Conservation (phyloP, 2,329 filamentous ascomycete genomes). For the Sporothrix globosa region DNA sequence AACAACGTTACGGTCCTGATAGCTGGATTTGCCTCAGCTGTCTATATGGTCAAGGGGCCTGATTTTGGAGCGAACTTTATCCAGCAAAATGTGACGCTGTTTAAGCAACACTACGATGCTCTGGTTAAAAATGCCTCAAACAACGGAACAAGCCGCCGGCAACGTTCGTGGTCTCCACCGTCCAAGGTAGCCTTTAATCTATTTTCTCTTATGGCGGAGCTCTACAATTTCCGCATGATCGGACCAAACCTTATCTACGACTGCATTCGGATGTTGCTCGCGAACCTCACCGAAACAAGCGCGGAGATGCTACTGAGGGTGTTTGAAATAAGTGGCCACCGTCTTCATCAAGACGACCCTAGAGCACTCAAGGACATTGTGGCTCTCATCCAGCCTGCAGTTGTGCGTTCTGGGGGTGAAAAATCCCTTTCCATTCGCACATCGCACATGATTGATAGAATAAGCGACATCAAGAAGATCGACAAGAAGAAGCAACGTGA, state of each 20-base stretch:
- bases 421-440: conserved; percentile 80
- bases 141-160: conserved; percentile 33
- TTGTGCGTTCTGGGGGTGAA: conserved; percentile 65
- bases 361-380: conserved; percentile 88
- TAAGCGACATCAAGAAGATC: conserved; percentile 93
- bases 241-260: conserved; percentile 85
- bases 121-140: conserved; percentile 41
- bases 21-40: conserved; percentile 83
- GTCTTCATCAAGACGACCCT: conserved; percentile 86
- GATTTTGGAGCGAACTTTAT: conserved; percentile 89
- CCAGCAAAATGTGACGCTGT: conserved; percentile 58
- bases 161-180: conserved; percentile 30
- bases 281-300: conserved; percentile 77
- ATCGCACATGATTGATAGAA: conserved; percentile 96
- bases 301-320: conserved; percentile 86
- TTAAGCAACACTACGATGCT: conserved; percentile 66
- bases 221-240: conserved; percentile 91
- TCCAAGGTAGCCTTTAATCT: conserved; percentile 73
- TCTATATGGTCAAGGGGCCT: conserved; percentile 84
- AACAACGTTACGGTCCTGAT: conserved; percentile 91
- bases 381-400: conserved; percentile 71
- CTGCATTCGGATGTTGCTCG: conserved; percentile 78
- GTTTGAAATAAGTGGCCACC: conserved; percentile 77
- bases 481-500: conserved; percentile 67
- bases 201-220: conserved; percentile 77